Percentiles rank a stretch among this genome's conserved stretches.
These are phyloP conservation scores for Scheffersomyces amazonensis DNA, from an alignment of 805 yeast species.

Conservation along the genomic window DNA sequence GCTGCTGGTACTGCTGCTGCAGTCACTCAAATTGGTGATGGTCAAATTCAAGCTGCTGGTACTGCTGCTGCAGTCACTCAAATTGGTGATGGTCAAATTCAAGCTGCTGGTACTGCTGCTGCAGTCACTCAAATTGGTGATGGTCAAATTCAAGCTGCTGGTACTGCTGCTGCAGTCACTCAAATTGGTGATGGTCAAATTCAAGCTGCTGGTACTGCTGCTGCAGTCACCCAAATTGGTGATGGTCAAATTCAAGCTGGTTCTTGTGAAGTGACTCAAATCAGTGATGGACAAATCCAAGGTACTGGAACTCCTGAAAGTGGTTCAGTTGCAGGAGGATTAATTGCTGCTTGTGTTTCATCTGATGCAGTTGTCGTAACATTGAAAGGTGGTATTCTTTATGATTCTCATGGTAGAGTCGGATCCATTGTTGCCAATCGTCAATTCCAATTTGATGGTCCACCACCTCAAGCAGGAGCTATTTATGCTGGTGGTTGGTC, in stretches of 20 bases:
- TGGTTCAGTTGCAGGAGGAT: constrained; percentile 32
- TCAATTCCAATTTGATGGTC: constrained; percentile 80
- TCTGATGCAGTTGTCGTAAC: constrained; percentile 19
- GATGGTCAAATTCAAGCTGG: constrained; percentile 46
- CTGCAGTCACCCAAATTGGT: constrained; percentile 29
- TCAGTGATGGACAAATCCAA: constrained; percentile 31
- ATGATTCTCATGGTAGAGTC: constrained; percentile 39
- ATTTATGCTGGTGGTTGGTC: constrained; percentile 66
- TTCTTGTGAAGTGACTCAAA: neutral
- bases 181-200: constrained; percentile 37
- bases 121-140: constrained; percentile 29
- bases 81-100: constrained; percentile 47
- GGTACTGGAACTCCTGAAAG: constrained; percentile 27
- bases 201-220: constrained; percentile 17
- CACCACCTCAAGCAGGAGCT: constrained; percentile 80
- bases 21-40: constrained; percentile 44
- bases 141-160: constrained; percentile 29
- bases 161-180: constrained; percentile 20
- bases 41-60: constrained; percentile 39
- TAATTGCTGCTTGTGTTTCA: constrained; percentile 23
- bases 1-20: constrained; percentile 20
- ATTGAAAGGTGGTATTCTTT: constrained; percentile 20
- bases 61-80: constrained; percentile 22
- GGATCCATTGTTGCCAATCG: constrained; percentile 51
- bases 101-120: constrained; percentile 26